These are phyloP conservation scores for Moesziomyces globuligerus DNA, from an alignment of 1,284 basidiomycete genomes.

Conservation along the genomic window DNA sequence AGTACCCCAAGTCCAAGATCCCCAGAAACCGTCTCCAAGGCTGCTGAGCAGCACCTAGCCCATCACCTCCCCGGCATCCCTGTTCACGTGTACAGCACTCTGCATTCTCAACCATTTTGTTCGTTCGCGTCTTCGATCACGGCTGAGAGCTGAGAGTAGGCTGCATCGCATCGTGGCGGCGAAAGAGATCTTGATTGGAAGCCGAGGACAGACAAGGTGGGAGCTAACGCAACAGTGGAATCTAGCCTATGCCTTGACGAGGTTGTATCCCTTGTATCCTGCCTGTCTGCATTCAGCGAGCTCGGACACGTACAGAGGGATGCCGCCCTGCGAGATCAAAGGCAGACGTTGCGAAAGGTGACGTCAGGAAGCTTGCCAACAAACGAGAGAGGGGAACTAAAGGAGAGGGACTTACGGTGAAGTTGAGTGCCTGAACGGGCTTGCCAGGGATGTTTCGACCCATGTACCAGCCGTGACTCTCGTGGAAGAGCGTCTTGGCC, in stretches of 20 bases:
- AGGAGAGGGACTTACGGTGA: conserved; percentile 29
- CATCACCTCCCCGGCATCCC: not conserved
- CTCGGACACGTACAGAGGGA: conserved; percentile 48
- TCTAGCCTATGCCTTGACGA: conserved; percentile 14
- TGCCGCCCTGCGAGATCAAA: conserved; percentile 24
- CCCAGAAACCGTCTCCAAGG: conserved; percentile 40
- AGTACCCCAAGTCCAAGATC: conserved; percentile 42
- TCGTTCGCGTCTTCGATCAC: no score
- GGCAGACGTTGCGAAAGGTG: not conserved
- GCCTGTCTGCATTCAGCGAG: conserved; percentile 33
- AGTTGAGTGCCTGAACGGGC: conserved; percentile 47
- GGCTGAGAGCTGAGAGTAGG: no score
- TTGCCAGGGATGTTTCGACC: conserved; percentile 49
- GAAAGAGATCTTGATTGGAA: not conserved
- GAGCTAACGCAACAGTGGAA: no score
- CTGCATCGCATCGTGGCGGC: no score
- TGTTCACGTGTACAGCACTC: not conserved
- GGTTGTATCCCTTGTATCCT: conserved; percentile 36
- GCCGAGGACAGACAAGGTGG: no score
- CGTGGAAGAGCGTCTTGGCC: conserved; percentile 50
- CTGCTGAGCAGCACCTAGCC: no score
- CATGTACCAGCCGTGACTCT: conserved; percentile 55
- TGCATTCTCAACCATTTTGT: not conserved
- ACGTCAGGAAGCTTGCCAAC: not conserved
- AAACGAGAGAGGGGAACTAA: not conserved